Evolutionary conservation across 768 basidiomycete genomes (phyloP).

Genomic region (Phylloporus scabripes): DNA sequence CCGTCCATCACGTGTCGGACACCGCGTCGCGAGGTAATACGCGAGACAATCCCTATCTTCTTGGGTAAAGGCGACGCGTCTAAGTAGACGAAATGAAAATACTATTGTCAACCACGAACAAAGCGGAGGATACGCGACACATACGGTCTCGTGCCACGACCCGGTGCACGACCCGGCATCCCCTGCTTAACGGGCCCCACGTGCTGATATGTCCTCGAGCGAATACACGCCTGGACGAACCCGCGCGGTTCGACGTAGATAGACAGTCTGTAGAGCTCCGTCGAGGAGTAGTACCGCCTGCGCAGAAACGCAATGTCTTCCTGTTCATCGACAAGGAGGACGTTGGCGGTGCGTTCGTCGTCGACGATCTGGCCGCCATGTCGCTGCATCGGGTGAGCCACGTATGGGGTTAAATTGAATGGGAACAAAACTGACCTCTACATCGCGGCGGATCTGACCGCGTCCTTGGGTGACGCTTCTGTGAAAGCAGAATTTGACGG

Average conservation of each 20-base stretch:
- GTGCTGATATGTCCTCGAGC: slow-evolving; percentile 13
- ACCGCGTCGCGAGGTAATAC: slow-evolving; percentile 45
- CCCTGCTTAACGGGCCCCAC: neutral
- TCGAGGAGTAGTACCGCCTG: slow-evolving; percentile 21
- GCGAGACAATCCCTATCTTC: slow-evolving; percentile 41
- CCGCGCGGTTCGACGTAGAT: slow-evolving; percentile 22
- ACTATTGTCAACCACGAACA: too few relatives aligned
- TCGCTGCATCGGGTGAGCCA: slow-evolving; percentile 6
- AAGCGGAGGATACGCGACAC: slow-evolving; percentile 1
- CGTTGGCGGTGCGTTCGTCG: slow-evolving; percentile 15
- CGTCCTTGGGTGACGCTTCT: slow-evolving; percentile 21
- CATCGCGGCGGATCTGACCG: slow-evolving; percentile 11
- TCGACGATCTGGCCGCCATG: slow-evolving; percentile 18
- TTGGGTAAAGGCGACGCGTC: slow-evolving; percentile 30
- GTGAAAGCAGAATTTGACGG: slow-evolving; percentile 25
- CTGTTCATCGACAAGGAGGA: slow-evolving; percentile 29
- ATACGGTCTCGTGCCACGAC: slow-evolving; percentile 2
- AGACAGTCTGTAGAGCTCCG: slow-evolving; percentile 9
- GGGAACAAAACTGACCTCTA: slow-evolving; percentile 13
- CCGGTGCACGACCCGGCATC: slow-evolving; percentile 21
- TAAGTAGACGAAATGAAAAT: neutral
- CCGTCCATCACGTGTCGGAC: slow-evolving; percentile 40
- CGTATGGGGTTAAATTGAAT: neutral
- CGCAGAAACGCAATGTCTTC: slow-evolving; percentile 22
- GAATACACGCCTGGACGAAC: slow-evolving; percentile 25